Conservation (phyloP, 441 rosid genomes). For the Mallotus repandus region DNA sequence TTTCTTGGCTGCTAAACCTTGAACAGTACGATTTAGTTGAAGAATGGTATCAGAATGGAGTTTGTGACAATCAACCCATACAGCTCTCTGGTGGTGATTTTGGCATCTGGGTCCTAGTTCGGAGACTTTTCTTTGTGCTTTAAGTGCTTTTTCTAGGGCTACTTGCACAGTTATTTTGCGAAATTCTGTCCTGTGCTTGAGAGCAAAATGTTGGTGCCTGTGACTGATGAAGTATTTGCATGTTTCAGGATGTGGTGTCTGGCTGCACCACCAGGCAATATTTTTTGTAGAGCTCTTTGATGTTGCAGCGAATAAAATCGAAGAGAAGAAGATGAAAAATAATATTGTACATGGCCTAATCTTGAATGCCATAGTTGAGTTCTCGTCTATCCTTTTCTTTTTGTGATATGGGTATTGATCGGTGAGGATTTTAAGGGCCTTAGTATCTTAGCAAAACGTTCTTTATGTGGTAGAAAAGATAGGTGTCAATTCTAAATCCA, state of each 20-base stretch:
- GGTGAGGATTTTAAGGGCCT: constrained; percentile 19
- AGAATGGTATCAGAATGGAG: constrained; percentile 51
- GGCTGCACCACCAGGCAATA: constrained; percentile 61
- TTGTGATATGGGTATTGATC: constrained; percentile 12
- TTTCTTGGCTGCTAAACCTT: constrained; percentile 29
- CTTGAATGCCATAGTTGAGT: constrained; percentile 23
- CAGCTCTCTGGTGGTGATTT: constrained; percentile 34
- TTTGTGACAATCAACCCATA: constrained; percentile 58
- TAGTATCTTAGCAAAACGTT: constrained; percentile 9
- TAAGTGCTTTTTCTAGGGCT: constrained; percentile 50
- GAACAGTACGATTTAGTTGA: constrained; percentile 59
- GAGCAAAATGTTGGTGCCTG: constrained; percentile 23
- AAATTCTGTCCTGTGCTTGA: constrained; percentile 45
- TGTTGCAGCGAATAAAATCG: constrained; percentile 23
- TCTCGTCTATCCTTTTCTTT: constrained; percentile 5
- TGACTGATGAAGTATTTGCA: constrained; percentile 49
- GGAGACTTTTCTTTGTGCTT: constrained; percentile 30
- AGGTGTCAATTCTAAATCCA: no score
- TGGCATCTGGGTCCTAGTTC: constrained; percentile 31
- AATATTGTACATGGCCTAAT: constrained; percentile 19
- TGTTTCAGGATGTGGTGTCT: constrained; percentile 67
- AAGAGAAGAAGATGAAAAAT: constrained; percentile 27
- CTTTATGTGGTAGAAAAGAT: constrained; percentile 19
- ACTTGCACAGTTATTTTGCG: constrained; percentile 43
- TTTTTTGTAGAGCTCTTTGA: constrained; percentile 22